Percentiles rank a stretch among this genome's conserved stretches.
phyloP scores from a whole-genome alignment of 2,329 filamentous ascomycete species.

The Apiospora arundinis region DNA sequence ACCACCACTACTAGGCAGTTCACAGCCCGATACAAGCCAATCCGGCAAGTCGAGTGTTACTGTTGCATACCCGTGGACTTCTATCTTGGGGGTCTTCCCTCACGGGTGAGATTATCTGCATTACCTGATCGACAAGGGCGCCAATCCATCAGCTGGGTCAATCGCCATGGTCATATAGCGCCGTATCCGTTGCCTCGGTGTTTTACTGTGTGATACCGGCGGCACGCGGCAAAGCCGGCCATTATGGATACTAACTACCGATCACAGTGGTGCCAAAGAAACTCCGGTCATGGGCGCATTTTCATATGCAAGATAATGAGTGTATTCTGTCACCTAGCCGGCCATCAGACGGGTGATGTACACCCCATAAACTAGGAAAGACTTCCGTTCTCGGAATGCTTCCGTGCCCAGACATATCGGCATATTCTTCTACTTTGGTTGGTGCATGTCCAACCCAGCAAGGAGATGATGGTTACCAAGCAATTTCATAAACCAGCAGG shows the following conservation, averaged over 20 bases:
- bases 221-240: neutral
- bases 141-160: neutral
- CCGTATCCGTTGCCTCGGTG: conserved; percentile 2
- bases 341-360: neutral
- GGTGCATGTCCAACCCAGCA: neutral
- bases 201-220: neutral
- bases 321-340: neutral
- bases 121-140: neutral
- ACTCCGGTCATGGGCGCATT: neutral
- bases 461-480: neutral
- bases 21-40: neutral
- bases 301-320: neutral
- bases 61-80: neutral
- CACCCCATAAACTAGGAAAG: neutral
- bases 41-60: neutral
- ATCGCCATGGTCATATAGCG: neutral
- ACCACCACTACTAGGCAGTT: neutral
- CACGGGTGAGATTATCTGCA: neutral
- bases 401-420: neutral
- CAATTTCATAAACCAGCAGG: neutral
- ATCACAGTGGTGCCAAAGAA: neutral
- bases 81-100: neutral
- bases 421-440: neutral
- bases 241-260: neutral
- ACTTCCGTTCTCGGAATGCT: neutral